Evolutionary conservation across 2,329 filamentous ascomycete genomes (phyloP).

Genomic region (Colletotrichum spinosum): DNA sequence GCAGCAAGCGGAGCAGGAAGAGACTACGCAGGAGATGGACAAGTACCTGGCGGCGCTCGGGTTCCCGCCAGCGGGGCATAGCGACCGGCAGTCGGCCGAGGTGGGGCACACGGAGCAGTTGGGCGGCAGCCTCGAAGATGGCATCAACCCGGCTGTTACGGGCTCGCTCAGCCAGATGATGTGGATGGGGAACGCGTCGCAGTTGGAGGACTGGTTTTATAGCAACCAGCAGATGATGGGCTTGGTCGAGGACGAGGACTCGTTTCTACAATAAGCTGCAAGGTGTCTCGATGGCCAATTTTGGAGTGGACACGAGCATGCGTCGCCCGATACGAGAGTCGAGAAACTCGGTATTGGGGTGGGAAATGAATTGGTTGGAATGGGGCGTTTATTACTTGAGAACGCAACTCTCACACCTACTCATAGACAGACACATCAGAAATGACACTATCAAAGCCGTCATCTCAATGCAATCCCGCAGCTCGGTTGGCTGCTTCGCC

Average conservation of each 20-base stretch:
- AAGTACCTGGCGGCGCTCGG: slow-evolving; percentile 65
- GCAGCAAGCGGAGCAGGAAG: slow-evolving; percentile 46
- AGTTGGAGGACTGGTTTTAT: slow-evolving; percentile 53
- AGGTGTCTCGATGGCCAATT: too few species aligned
- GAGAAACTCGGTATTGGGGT: too few species aligned
- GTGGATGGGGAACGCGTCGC: slow-evolving; percentile 52
- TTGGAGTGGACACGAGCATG: too few species aligned
- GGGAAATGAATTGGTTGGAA: too few species aligned
- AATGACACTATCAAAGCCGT: too few species aligned
- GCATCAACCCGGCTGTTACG: slow-evolving; percentile 26
- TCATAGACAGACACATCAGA: too few species aligned
- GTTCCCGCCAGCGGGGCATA: slow-evolving; percentile 44
- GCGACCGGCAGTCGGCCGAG: slow-evolving; percentile 32
- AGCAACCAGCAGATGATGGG: slow-evolving; percentile 52
- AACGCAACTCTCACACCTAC: too few species aligned
- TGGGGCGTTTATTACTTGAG: too few species aligned
- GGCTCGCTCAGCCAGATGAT: slow-evolving; percentile 42
- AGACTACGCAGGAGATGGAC: slow-evolving; percentile 56
- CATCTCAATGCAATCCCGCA: slow-evolving; percentile 3
- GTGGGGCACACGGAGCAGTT: slow-evolving; percentile 7
- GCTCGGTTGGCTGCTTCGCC: slow-evolving; percentile 11
- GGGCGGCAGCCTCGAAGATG: slow-evolving; percentile 3
- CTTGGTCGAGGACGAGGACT: slow-evolving; percentile 44
- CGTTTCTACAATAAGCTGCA: slow-evolving; percentile 6
- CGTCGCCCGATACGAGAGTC: too few species aligned